A percentile compares a stretch with the other conserved stretches of the same genome.
Evolutionary conservation across 139 green algal species (phyloP).

Genomic region (Bryopsis sp.): DNA sequence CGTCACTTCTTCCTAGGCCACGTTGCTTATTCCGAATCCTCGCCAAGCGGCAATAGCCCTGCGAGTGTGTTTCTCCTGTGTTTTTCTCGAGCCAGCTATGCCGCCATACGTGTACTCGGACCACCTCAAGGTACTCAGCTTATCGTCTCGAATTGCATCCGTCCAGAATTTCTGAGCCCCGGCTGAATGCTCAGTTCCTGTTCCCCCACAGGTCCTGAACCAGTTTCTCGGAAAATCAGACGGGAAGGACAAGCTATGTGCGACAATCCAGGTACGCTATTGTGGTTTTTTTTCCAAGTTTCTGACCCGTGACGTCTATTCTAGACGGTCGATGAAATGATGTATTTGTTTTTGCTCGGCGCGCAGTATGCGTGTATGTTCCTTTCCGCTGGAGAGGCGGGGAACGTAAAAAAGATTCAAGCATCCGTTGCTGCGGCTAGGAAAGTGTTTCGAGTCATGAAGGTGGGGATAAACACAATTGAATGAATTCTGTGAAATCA

Average conservation of each 20-base stretch:
- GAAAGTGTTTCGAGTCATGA: constrained; percentile 84
- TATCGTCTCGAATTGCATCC: too few relatives aligned
- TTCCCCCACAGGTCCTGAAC: constrained; percentile 54
- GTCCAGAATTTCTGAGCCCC: too few relatives aligned
- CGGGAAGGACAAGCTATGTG: constrained; percentile 88
- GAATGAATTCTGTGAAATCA: neutral
- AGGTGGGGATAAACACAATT: constrained; percentile 32
- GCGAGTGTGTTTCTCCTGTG: too few relatives aligned
- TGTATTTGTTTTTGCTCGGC: neutral
- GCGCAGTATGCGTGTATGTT: constrained; percentile 86
- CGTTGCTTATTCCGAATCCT: too few relatives aligned
- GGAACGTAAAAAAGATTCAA: constrained; percentile 81
- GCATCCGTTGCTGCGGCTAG: constrained; percentile 72
- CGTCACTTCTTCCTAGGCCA: too few relatives aligned
- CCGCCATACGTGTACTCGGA: too few relatives aligned
- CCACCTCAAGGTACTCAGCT: too few relatives aligned
- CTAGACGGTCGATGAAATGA: neutral
- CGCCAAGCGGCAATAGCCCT: too few relatives aligned
- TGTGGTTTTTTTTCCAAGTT: constrained; percentile 3
- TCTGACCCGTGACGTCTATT: neutral
- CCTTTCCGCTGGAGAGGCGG: constrained; percentile 67
- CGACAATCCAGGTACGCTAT: constrained; percentile 65
- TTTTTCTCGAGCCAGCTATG: too few relatives aligned
- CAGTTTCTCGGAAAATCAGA: constrained; percentile 80
- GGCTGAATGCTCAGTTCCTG: neutral